phyloP scores from a whole-genome alignment of 305 asterid species.

The Fraxinus angustifolia region DNA sequence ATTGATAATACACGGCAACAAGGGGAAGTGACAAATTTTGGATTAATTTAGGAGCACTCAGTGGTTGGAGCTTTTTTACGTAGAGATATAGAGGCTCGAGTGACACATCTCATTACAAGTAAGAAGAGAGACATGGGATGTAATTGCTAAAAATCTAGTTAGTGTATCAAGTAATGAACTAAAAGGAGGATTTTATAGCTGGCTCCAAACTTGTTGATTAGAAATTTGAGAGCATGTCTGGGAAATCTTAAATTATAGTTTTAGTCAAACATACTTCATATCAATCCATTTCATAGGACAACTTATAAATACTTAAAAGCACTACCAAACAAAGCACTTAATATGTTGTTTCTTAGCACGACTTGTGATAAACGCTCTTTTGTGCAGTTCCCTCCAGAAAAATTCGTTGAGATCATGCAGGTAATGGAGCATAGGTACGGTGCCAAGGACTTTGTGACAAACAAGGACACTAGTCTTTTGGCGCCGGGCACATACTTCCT shows the following conservation, averaged over 20 bases:
- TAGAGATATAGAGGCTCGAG: background rate
- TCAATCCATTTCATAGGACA: background rate
- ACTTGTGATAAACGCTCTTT: background rate
- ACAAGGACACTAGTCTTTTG: constrained; percentile 81
- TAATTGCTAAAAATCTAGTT: background rate
- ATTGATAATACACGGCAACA: background rate
- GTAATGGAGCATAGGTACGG: constrained; percentile 98
- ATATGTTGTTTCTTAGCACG: background rate
- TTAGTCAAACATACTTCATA: background rate
- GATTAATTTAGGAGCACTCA: background rate
- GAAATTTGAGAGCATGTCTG: background rate
- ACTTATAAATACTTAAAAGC: background rate
- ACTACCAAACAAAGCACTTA: background rate
- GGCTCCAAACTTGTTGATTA: background rate
- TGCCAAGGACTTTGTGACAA: constrained; percentile 73
- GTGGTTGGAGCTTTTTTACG: background rate
- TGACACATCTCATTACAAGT: background rate
- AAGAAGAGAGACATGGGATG: background rate
- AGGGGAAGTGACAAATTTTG: background rate
- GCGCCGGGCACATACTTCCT: constrained; percentile 85
- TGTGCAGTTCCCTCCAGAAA: constrained; percentile 73
- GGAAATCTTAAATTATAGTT: background rate
- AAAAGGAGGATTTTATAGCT: background rate
- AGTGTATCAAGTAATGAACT: background rate
- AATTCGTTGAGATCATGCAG: constrained; percentile 73